A percentile compares a stretch with the other conserved stretches of the same genome.
Conservation (phyloP, 2,329 filamentous ascomycete genomes). For the Ophiocordyceps australis region DNA sequence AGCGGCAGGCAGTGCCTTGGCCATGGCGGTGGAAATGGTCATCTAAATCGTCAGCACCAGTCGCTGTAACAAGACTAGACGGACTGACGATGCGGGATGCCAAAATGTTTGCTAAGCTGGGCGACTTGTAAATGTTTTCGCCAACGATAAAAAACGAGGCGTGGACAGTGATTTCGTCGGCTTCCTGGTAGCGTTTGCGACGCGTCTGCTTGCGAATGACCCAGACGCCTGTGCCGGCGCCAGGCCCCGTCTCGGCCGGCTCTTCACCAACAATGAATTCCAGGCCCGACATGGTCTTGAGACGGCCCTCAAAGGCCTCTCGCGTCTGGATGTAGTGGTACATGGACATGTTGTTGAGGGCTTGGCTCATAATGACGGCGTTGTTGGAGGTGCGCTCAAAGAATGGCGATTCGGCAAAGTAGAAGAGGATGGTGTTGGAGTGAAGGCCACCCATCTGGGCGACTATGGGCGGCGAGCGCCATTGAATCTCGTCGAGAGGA, state of each 20-base stretch:
- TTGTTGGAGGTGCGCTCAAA: slow-evolving; percentile 53
- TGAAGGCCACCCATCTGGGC: slow-evolving; percentile 39
- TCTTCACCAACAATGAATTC: slow-evolving; percentile 50
- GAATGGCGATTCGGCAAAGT: slow-evolving; percentile 50
- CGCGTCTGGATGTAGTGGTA: slow-evolving; percentile 37
- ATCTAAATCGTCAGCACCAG: slow-evolving; percentile 20
- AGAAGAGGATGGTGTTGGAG: slow-evolving; percentile 46
- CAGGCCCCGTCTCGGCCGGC: slow-evolving; percentile 42
- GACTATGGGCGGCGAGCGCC: slow-evolving; percentile 32
- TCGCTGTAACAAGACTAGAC: neutral
- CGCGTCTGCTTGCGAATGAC: slow-evolving; percentile 51
- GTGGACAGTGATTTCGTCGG: slow-evolving; percentile 41
- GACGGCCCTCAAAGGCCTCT: slow-evolving; percentile 42
- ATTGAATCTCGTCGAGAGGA: slow-evolving; percentile 49
- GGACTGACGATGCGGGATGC: slow-evolving; percentile 34
- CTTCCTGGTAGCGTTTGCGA: slow-evolving; percentile 32
- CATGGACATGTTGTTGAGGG: slow-evolving; percentile 41
- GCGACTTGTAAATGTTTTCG: slow-evolving; percentile 50
- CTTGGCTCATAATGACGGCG: slow-evolving; percentile 41
- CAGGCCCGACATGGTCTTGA: slow-evolving; percentile 46
- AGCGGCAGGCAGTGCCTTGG: slow-evolving; percentile 30
- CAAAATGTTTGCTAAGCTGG: slow-evolving; percentile 39
- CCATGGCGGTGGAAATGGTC: slow-evolving; percentile 34
- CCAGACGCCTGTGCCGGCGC: slow-evolving; percentile 51
- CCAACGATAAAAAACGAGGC: slow-evolving; percentile 46